Evolutionary conservation across 768 basidiomycete species (phyloP), one percentile per base, ranked within the genome.

Genomic region (Tricholomella constricta): DNA sequence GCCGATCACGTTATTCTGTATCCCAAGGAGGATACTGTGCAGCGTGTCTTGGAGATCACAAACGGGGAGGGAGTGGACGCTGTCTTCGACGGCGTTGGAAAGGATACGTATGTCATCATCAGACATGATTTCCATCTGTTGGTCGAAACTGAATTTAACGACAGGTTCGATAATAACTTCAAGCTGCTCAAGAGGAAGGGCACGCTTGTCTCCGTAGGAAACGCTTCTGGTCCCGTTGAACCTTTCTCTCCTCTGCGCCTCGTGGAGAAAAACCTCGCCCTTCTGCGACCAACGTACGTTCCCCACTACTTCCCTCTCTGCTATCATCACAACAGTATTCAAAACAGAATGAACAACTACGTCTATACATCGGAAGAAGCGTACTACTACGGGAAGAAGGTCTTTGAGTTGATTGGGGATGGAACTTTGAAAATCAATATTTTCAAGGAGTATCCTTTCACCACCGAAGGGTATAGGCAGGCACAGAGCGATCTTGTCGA

Each of bases 81-180:
- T 14, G 81, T 93, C 20, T 96, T 88, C 62, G 96, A 99, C 62
- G 96, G 96, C 25, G 93, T 99, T n/a, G 96, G 96, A 1, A 95
- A 91, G 74, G 90, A 93, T 67, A 98, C 94, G 82, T 95, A 71
- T 52, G 89, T 77, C 19, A 31, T 14, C 9, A 11, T 6, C 11
- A 29, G 6, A 14, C 31, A 32, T 6, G 10, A 10, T 10, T 32
- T 14, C 10, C 31, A 32, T 4, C 31, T 23, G 5, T 26, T 25
- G 19, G n/a, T 26, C 27, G 15, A 34, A 26, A n/a, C 43, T 41
- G n/a, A 51, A 19, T 51, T 15, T 48, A 23, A 19, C 15, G 26
- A 14, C 45, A 90, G 88, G 5, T 89, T 88, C 65, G 88, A 91
- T 55, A 78, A 79, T 55, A 78, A 95, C 73, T 91, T 96, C 72